phyloP scores from a whole-genome alignment of 2,329 filamentous ascomycete species.

The Aspergillus neotritici region DNA sequence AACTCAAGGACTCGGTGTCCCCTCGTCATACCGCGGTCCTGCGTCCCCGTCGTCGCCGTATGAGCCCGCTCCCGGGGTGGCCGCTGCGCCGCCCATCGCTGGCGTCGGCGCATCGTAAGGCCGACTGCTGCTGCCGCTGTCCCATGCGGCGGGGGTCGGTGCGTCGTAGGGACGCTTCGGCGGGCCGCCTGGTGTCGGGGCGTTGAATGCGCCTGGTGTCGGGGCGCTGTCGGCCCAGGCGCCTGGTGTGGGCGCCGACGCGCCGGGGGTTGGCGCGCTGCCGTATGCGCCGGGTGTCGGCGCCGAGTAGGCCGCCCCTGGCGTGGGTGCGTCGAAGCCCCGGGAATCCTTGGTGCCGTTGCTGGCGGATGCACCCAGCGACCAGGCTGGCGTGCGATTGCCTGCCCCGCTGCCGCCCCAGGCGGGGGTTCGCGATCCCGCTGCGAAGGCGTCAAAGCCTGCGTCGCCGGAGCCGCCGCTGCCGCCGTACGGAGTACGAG shows the following conservation, averaged over 20 bases:
- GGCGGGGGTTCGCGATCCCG: conserved; percentile 71
- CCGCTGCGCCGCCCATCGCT: conserved; percentile 33
- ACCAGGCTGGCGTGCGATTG: conserved; percentile 44
- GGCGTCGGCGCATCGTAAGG: conserved; percentile 47
- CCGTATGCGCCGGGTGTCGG: conserved; percentile 57
- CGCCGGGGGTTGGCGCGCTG: conserved; percentile 62
- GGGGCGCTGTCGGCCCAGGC: conserved; percentile 42
- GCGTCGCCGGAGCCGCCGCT: conserved; percentile 61
- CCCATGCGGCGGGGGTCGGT: conserved; percentile 36
- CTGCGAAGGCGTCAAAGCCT: conserved; percentile 61
- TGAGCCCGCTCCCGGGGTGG: conserved; percentile 33
- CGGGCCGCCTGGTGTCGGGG: conserved; percentile 38
- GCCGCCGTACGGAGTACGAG: conserved; percentile 64
- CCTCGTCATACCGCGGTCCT: conserved; percentile 41
- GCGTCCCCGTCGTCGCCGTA: conserved; percentile 35
- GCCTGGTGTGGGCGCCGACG: conserved; percentile 51
- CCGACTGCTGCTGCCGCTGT: conserved; percentile 23
- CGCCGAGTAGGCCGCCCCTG: conserved; percentile 60
- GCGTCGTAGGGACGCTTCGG: conserved; percentile 29
- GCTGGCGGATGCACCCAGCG: conserved; percentile 26
- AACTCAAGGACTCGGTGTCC: conserved; percentile 37
- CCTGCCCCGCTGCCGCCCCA: conserved; percentile 52
- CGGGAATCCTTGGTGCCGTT: conserved; percentile 26
- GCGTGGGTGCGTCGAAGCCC: conserved; percentile 69
- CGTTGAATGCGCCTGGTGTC: conserved; percentile 43